phyloP scores from a whole-genome alignment of 2,329 filamentous ascomycete genomes.

The Cryphonectria japonica region DNA sequence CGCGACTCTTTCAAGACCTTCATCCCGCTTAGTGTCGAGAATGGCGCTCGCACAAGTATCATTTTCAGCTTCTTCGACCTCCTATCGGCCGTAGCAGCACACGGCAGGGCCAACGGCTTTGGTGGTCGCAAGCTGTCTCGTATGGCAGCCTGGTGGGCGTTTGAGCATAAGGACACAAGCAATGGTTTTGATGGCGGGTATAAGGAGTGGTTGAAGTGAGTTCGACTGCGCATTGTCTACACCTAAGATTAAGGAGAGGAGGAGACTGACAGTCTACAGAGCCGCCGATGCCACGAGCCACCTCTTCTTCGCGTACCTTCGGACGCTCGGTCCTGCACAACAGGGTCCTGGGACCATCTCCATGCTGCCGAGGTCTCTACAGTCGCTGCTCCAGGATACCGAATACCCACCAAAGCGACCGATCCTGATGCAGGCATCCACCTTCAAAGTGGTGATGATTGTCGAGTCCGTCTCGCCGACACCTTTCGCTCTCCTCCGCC shows the following conservation, averaged over 20 bases:
- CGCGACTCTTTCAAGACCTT: constrained; percentile 95
- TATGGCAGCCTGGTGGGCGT: constrained; percentile 98
- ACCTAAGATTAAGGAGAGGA: not conserved
- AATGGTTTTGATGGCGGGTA: constrained; percentile 96
- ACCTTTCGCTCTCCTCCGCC: constrained; percentile 85
- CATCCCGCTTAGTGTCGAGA: constrained; percentile 91
- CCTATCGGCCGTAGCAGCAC: constrained; percentile 84
- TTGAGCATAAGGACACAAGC: constrained; percentile 84
- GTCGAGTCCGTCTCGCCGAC: constrained; percentile 94
- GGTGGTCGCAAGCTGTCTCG: constrained; percentile 92
- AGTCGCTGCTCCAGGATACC: constrained; percentile 87
- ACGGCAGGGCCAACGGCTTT: constrained; percentile 91
- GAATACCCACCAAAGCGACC: constrained; percentile 89
- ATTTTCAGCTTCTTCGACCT: constrained; percentile 98
- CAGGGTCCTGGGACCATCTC: constrained; percentile 75
- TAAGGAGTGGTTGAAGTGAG: constrained; percentile 80
- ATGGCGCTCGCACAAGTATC: constrained; percentile 80
- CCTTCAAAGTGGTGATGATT: constrained; percentile 93
- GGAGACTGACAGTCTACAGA: constrained; percentile 51
- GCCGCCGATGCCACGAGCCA: constrained; percentile 96
- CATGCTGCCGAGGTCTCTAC: constrained; percentile 84
- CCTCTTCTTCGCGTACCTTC: constrained; percentile 95
- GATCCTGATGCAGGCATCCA: constrained; percentile 74
- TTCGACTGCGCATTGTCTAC: constrained; percentile 18
- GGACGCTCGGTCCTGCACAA: constrained; percentile 83